These are phyloP conservation scores for Zymoseptoria brevis DNA, from an alignment of 2,329 filamentous ascomycete species.

Conservation along the genomic window DNA sequence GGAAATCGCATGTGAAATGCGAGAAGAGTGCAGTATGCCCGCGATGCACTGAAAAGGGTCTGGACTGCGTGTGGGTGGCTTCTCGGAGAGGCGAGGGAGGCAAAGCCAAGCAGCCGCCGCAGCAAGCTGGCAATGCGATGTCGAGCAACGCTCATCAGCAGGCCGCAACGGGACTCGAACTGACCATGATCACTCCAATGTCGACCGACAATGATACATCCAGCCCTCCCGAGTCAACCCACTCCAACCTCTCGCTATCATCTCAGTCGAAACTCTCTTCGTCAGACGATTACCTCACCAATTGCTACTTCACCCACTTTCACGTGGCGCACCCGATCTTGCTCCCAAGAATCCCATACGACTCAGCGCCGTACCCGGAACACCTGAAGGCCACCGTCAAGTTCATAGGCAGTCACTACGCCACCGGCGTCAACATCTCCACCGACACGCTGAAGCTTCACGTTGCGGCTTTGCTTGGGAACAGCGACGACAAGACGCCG, in stretches of 20 bases:
- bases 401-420: slow-evolving; percentile 50
- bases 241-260: slow-evolving; percentile 29
- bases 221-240: slow-evolving; percentile 43
- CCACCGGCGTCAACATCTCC: slow-evolving; percentile 17
- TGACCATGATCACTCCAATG: neutral
- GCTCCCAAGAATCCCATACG: slow-evolving; percentile 40
- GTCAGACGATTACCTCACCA: slow-evolving; percentile 37
- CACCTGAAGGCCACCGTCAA: slow-evolving; percentile 49
- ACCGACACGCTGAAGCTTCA: slow-evolving; percentile 32
- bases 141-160: neutral
- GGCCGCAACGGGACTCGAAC: slow-evolving; percentile 28
- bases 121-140: neutral
- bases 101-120: neutral
- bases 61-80: slow-evolving; percentile 63
- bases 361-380: slow-evolving; percentile 35
- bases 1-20: slow-evolving; percentile 64
- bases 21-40: slow-evolving; percentile 58
- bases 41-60: slow-evolving; percentile 53
- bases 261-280: slow-evolving; percentile 11
- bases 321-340: slow-evolving; percentile 50
- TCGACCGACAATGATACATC: slow-evolving; percentile 35
- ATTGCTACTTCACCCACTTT: slow-evolving; percentile 50
- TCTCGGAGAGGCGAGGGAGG: slow-evolving; percentile 66
- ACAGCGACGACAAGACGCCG: slow-evolving; percentile 13
- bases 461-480: slow-evolving; percentile 47